Base-by-base conservation (phyloP, 1,284 basidiomycete genomes). In the Pseudozyma sp. region DNA sequence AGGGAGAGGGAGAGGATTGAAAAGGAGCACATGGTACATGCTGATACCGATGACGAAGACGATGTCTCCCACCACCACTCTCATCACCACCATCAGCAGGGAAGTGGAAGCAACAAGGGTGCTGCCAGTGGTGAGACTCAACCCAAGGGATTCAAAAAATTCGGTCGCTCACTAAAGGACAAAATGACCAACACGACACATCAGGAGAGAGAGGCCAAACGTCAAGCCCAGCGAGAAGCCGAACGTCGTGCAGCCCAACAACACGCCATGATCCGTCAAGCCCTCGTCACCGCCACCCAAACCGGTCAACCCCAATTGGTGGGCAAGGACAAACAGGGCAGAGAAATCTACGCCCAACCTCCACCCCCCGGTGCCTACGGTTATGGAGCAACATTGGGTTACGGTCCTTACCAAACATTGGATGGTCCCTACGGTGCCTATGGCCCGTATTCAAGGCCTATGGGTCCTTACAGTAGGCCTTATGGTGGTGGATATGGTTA, bases 181-280 rank as follows among this genome's bases (percentile, higher is more conserved):
- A 85, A 83, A 55, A 61, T 85, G 57, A 85, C 83, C 16, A 75
- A 80, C 12, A 66, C 70, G 7, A 84, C 83, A 5, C 83, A 84
- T 49, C 76, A 73, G 12, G 53, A 84, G 48, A 70, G 83, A 0
- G 76, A 76, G n/a, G 72, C 66, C 5, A 68, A 80, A 60, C 57
- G 83, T 4, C 55, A 68, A 39, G 56, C 58, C 13, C 73, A 75
- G 35, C 50, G 60, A 18, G 76, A 78, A 43, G 69, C 77, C 36
- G 77, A 82, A 52, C 42, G 70, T 36, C 72, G 76, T n/a, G 65
- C 70, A 5, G 61, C 78, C 51, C 60, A 82, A 39, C 66, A 70
- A 40, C 77, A 77, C 52, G 40, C 50, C 18, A 52, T 44, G 8
- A 71, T 79, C 18, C 56, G 72, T 10, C 59, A 68, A 25, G 72